Evolutionary conservation across 2,329 filamentous ascomycete species (phyloP).

Genomic region (Ceratocystis cubensis): DNA sequence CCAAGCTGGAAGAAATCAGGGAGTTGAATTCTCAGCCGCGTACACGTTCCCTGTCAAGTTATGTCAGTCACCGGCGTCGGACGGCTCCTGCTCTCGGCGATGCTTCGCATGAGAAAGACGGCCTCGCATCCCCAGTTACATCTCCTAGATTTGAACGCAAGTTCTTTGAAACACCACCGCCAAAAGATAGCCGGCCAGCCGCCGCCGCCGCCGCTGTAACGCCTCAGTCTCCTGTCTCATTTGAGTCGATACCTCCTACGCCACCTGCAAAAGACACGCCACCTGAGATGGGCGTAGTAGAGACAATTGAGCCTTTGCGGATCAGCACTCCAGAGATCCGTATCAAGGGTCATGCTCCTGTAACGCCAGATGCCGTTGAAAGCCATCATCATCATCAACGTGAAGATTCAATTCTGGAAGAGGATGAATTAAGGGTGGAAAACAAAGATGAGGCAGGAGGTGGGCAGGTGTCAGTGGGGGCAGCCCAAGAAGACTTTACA

Average conservation of each 20-base stretch:
- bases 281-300: background rate
- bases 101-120: slow-evolving; percentile 4
- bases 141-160: slow-evolving; percentile 7
- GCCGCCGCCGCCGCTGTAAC: background rate
- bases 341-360: background rate
- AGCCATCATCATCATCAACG: background rate
- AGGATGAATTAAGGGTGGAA: slow-evolving; percentile 2
- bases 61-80: slow-evolving; percentile 10
- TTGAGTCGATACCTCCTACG: slow-evolving; percentile 15
- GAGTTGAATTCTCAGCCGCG: slow-evolving; percentile 33
- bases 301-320: background rate
- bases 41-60: slow-evolving; percentile 14
- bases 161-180: slow-evolving; percentile 12
- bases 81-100: background rate
- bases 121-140: background rate
- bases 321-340: background rate
- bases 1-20: slow-evolving; percentile 39
- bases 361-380: slow-evolving; percentile 4
- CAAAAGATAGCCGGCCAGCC: background rate
- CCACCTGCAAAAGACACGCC: slow-evolving; percentile 17
- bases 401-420: slow-evolving; percentile 9
- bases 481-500: background rate
- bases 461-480: background rate
- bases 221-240: background rate
- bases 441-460: slow-evolving; percentile 11